A percentile compares a stretch with the other conserved stretches of the same genome.
phyloP scores from a whole-genome alignment of 495 filamentous ascomycete genomes.

The Cudoniella acicularis region DNA sequence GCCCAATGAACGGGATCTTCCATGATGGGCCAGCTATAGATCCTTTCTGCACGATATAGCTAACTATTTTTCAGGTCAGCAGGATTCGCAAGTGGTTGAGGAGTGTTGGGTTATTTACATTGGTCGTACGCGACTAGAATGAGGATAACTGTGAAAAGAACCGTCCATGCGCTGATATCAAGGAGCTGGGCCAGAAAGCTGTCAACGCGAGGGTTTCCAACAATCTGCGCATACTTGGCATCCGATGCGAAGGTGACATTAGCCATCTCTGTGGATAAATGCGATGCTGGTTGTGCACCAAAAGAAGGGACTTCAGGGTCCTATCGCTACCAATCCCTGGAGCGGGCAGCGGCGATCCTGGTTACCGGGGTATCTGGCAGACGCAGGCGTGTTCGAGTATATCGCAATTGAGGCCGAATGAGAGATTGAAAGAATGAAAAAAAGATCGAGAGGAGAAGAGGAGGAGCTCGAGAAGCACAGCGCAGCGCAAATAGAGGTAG shows the following conservation, averaged over 20 bases:
- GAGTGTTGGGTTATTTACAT: constrained; percentile 48
- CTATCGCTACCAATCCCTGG: no score
- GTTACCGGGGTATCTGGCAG: no score
- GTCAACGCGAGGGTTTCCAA: constrained; percentile 32
- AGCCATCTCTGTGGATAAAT: no score
- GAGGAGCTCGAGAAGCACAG: no score
- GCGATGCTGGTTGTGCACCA: no score
- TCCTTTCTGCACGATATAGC: constrained; percentile 83
- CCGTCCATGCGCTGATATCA: constrained; percentile 49
- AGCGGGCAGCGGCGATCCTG: no score
- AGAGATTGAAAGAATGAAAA: no score
- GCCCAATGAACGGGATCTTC: constrained; percentile 94
- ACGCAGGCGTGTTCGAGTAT: no score
- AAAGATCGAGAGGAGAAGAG: no score
- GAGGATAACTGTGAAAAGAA: constrained; percentile 61
- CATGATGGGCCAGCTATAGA: constrained; percentile 74
- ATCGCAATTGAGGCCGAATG: no score
- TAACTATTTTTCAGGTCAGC: constrained; percentile 49
- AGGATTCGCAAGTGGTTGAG: constrained; percentile 1
- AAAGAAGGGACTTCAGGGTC: no score
- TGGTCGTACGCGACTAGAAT: constrained; percentile 82
- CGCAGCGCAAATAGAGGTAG: no score
- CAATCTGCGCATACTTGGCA: constrained; percentile 48
- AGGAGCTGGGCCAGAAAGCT: constrained; percentile 38
- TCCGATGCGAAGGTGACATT: constrained; percentile 76